Conservation (phyloP, 2,329 filamentous ascomycete species). For the Talaromyces funiculosus region DNA sequence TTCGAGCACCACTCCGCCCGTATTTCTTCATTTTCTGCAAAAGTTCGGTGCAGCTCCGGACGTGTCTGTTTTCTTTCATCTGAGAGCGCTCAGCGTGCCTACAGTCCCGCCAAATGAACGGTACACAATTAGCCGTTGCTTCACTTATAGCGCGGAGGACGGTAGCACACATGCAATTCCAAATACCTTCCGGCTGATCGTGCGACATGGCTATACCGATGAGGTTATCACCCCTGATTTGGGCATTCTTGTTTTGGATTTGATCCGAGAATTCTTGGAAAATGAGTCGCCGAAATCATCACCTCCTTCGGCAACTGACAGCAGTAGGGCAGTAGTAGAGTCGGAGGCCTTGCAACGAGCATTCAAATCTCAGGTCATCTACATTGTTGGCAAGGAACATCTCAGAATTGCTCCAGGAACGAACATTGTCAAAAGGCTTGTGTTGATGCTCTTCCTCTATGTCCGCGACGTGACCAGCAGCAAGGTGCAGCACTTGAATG, state of each 20-base stretch:
- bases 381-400: conserved; percentile 43
- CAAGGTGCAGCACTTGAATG: conserved; percentile 33
- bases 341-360: conserved; percentile 38
- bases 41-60: conserved; percentile 65
- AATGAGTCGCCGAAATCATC: conserved; percentile 17
- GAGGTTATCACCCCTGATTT: conserved; percentile 62
- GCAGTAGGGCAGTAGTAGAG: conserved; percentile 8
- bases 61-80: conserved; percentile 68
- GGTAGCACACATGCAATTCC: conserved; percentile 42
- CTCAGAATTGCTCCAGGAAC: conserved; percentile 27
- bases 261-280: conserved; percentile 50
- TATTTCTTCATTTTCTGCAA: conserved; percentile 66
- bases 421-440: conserved; percentile 22
- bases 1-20: conserved; percentile 54
- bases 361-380: conserved; percentile 45
- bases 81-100: conserved; percentile 58
- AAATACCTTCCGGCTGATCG: conserved; percentile 62
- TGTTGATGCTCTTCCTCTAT: conserved; percentile 33
- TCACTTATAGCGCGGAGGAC: conserved; percentile 17
- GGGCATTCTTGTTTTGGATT: conserved; percentile 54
- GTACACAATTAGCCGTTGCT: conserved; percentile 32
- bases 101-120: conserved; percentile 48
- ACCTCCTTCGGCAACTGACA: not conserved
- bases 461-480: conserved; percentile 35
- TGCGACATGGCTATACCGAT: conserved; percentile 69